Evolutionary conservation across 371 early-diverging fungal genomes (phyloP), one percentile per base, ranked within the genome.

Genomic region (Smittium culicis): DNA sequence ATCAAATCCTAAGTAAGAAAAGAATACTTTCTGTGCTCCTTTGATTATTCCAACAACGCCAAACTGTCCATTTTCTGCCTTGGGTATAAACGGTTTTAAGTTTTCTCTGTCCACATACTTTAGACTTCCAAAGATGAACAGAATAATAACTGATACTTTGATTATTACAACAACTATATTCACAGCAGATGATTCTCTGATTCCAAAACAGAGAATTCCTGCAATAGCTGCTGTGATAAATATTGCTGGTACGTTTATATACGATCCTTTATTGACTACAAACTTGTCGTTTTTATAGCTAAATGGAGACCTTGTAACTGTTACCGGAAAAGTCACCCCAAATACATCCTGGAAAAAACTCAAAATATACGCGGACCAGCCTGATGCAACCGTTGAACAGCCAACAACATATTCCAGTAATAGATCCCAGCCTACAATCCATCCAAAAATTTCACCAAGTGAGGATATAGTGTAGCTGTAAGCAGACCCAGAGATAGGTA

Each of bases 1-100:
- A 73, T 91, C 93, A 74, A 91, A 91, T 34, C 92, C 91, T 73
- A 88, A 84, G 70, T 87, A 90, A 24, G 90, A 84, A 71, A 91
- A 91, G 74, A 91, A 91, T 1, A 91, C 88, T 1, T 80, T 78
- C 1, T 82, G 79, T 5, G 89, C 81, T 1, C 81, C 88, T 8
- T 83, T 77, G 65, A 89, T 79, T 24, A 92, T 70, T 29, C 90
- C 92, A 1, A 68, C 78, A 70, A 73, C 76, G 54, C 89, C 89
- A 77, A 79, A 86, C 66, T 65, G 17, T 17, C 66, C 66, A 56
- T 66, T 27, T 66, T 66, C 64, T 24, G 29, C 31, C 31, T 66
- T 65, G 27, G 91, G 92, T 45, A 91, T 71, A 74, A 90, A 90
- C 20, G 91, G 91, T 30, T 70, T 59, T 55, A 81, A 89, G 75